Base-by-base conservation (phyloP, 2,329 filamentous ascomycete species). In the Cadophora luteo-olivacea region DNA sequence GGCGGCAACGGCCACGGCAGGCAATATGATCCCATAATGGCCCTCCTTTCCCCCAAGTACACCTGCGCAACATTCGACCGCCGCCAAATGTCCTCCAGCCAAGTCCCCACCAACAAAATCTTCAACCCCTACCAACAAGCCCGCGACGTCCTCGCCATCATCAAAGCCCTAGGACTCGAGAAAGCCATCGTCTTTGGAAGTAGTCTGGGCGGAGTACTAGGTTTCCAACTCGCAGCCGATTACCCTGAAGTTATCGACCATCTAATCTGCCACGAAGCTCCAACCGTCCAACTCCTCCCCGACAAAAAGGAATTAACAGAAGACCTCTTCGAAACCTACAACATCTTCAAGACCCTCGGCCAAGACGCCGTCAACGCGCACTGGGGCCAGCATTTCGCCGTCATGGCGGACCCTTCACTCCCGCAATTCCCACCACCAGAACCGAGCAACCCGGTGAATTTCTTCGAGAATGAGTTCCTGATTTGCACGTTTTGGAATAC, bases 151-250 rank as follows among this genome's bases (percentile, higher is more conserved):
- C 71, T 72, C 54, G 74, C 77, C 48, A 65, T 79, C 52, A 77
- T 79, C 67, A 66, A 64, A 38, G 74, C 71, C 69, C 91, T 89
- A 3, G 91, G 89, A 73, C 89, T 83, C 32, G 84, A 89, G 77
- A 95, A 95, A 76, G 94, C 91, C 0, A 91, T 91, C 33, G 84
- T 83, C 24, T 87, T 87, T 72, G 89, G 85, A 48, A 94, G 75
- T 72, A 78, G 77, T 69, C 62, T 67, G 41, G 78, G 78, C 1
- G 78, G 73, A 6, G 67, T 79, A 54, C 70, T 80, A 24, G 69
- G 72, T 0, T 74, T 78, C 48, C 77, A 78, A 67, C 75, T 79
- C 52, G 77, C 78, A 4, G 68, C 74, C 67, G 75, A 77, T 67
- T 77, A 74, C 49, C 78, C 78, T 1, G 68, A 74, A 4, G 72